Evolutionary conservation across 176 grass and related monocot genomes (phyloP).

Genomic region (Pontederia crassipes): DNA sequence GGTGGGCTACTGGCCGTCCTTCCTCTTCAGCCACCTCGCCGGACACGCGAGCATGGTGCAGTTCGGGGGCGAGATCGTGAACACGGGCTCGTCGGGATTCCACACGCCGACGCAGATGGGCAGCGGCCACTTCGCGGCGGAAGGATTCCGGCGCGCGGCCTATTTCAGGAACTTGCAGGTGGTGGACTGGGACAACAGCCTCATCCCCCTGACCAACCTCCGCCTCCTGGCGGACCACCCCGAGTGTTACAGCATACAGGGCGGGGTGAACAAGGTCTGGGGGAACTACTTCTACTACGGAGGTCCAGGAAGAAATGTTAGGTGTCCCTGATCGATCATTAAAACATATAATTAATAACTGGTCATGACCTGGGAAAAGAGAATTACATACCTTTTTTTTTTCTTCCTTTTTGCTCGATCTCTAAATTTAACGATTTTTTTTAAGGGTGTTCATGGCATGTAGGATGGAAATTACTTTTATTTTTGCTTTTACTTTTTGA

Average conservation of each 20-base stretch:
- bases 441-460: too few relatives aligned
- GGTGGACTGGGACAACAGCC: background rate
- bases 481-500: too few relatives aligned
- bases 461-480: too few relatives aligned
- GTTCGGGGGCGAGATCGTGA: constrained; percentile 7
- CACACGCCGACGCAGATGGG: constrained; percentile 14
- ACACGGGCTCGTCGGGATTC: background rate
- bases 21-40: background rate
- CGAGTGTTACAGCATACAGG: background rate
- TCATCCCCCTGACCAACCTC: background rate
- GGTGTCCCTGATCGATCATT: background rate
- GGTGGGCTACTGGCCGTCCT: constrained; percentile 13
- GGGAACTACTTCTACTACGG: constrained; percentile 1
- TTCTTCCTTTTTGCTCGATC: too few relatives aligned
- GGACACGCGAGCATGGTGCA: background rate
- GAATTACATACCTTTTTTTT: too few relatives aligned
- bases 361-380: too few relatives aligned
- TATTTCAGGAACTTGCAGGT: background rate
- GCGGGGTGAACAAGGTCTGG: background rate
- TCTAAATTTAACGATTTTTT: too few relatives aligned
- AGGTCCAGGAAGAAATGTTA: background rate
- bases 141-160: background rate
- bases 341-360: too few relatives aligned
- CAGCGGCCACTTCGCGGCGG: constrained; percentile 1
- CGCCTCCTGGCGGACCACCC: background rate